Evolutionary conservation across 805 yeast species (phyloP).

Genomic region (Metschnikowia aberdeeniae): DNA sequence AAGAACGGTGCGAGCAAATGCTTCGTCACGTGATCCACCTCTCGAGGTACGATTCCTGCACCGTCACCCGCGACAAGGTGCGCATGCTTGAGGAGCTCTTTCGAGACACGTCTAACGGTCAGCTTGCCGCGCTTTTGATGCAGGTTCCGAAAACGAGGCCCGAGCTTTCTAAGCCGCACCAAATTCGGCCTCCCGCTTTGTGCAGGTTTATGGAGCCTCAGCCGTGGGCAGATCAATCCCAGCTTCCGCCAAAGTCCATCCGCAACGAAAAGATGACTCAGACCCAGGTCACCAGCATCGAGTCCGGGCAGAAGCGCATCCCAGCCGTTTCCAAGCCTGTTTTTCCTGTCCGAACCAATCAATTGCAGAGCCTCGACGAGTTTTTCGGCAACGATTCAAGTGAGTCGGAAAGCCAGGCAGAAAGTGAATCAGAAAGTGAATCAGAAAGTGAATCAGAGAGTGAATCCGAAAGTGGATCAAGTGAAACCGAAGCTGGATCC

Average conservation of each 20-base stretch:
- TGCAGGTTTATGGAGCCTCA: slow-evolving; percentile 27
- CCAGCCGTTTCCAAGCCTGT: neutral
- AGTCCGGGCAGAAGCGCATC: neutral
- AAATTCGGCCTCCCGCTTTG: neutral
- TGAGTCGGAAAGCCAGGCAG: slow-evolving; percentile 19
- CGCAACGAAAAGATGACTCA: slow-evolving; percentile 22
- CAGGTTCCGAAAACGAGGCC: slow-evolving; percentile 78
- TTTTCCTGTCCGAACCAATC: slow-evolving; percentile 30
- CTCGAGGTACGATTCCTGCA: slow-evolving; percentile 67
- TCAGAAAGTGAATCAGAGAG: slow-evolving; percentile 4
- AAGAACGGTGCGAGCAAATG: slow-evolving; percentile 38
- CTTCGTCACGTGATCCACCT: slow-evolving; percentile 60
- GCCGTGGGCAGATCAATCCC: slow-evolving; percentile 42
- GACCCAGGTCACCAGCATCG: slow-evolving; percentile 17
- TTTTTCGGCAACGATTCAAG: slow-evolving; percentile 51
- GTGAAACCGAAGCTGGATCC: neutral
- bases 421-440: slow-evolving; percentile 22
- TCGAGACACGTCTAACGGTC: slow-evolving; percentile 37
- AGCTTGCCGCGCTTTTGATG: slow-evolving; percentile 63
- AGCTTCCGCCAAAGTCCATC: slow-evolving; percentile 28
- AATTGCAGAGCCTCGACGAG: slow-evolving; percentile 80
- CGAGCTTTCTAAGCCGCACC: neutral
- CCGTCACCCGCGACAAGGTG: slow-evolving; percentile 82
- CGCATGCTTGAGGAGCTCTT: slow-evolving; percentile 65
- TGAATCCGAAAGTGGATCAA: slow-evolving; percentile 19